Percentiles rank a stretch among this genome's conserved stretches.
These are phyloP conservation scores for Aspergillus jensenii DNA, from an alignment of 2,329 filamentous ascomycete genomes.

Conservation along the genomic window DNA sequence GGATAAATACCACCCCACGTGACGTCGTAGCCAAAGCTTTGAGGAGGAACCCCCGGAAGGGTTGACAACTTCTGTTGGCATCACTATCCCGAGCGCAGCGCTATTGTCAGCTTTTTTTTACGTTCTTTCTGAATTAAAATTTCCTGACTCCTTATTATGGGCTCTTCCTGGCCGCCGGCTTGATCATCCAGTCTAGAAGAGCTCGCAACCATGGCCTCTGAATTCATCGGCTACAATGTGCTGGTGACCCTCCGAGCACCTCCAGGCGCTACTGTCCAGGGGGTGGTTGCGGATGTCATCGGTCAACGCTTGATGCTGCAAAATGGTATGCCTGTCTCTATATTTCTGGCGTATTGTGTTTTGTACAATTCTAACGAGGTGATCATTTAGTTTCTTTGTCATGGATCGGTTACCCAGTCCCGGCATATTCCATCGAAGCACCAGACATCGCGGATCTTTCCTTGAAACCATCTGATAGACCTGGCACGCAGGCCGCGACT, in stretches of 20 bases:
- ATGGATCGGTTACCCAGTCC: constrained; percentile 53
- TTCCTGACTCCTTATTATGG: constrained; percentile 7
- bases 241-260: constrained; percentile 69
- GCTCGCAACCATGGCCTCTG: constrained; percentile 58
- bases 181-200: neutral
- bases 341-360: neutral
- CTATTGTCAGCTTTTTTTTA: neutral
- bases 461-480: constrained; percentile 21
- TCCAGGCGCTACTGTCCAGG: constrained; percentile 63
- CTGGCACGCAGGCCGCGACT: constrained; percentile 19
- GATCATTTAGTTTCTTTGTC: constrained; percentile 45
- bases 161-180: neutral
- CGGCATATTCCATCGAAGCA: constrained; percentile 57
- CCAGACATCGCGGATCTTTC: constrained; percentile 58
- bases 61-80: constrained; percentile 17
- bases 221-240: constrained; percentile 76
- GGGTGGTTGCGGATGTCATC: constrained; percentile 69
- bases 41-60: constrained; percentile 18
- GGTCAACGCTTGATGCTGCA: constrained; percentile 68
- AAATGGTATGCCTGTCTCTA: constrained; percentile 58
- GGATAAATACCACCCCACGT: constrained; percentile 19
- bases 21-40: constrained; percentile 16
- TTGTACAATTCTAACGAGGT: constrained; percentile 21
- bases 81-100: constrained; percentile 7
- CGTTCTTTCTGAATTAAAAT: neutral